A percentile compares a stretch with the other conserved stretches of the same genome.
Evolutionary conservation across 805 yeast species (phyloP).

Genomic region (Pichia kluyveri): DNA sequence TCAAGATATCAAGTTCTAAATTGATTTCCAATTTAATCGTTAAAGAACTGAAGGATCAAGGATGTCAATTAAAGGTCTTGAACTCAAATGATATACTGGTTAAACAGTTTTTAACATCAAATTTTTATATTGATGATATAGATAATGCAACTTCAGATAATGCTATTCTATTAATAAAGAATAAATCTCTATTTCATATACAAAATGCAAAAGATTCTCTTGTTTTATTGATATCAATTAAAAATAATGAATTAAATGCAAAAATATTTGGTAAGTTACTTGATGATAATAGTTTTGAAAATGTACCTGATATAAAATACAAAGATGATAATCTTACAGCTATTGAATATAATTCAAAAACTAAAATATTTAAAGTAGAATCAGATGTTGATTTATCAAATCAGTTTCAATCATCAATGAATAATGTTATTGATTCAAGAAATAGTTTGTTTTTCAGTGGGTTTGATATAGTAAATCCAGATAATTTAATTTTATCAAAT

Average conservation of each 20-base stretch:
- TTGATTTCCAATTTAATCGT: conserved; percentile 42
- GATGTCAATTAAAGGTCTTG: conserved; percentile 29
- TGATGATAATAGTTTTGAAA: conserved; percentile 15
- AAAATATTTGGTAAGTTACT: conserved; percentile 26
- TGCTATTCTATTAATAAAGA: conserved; percentile 26
- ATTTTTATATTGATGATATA: conserved; percentile 19
- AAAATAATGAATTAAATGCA: conserved; percentile 22
- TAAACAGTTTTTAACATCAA: conserved; percentile 14
- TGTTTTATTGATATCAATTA: conserved; percentile 23
- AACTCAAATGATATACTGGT: conserved; percentile 15
- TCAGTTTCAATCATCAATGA: conserved; percentile 9
- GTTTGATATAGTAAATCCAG: neutral
- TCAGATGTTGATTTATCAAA: conserved; percentile 19
- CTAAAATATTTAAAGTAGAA: conserved; percentile 23
- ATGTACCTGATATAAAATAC: conserved; percentile 20
- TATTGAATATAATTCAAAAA: conserved; percentile 16
- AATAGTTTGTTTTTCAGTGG: neutral
- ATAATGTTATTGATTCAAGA: neutral
- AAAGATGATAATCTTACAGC: conserved; percentile 18
- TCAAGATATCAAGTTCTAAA: conserved; percentile 36
- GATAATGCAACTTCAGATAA: conserved; percentile 13
- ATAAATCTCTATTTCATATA: conserved; percentile 28
- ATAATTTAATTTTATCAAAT: conserved; percentile 13
- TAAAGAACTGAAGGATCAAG: conserved; percentile 37
- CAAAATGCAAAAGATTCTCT: conserved; percentile 29